Base-by-base conservation (phyloP, 768 basidiomycete genomes). In the Agrocybe pediades region DNA sequence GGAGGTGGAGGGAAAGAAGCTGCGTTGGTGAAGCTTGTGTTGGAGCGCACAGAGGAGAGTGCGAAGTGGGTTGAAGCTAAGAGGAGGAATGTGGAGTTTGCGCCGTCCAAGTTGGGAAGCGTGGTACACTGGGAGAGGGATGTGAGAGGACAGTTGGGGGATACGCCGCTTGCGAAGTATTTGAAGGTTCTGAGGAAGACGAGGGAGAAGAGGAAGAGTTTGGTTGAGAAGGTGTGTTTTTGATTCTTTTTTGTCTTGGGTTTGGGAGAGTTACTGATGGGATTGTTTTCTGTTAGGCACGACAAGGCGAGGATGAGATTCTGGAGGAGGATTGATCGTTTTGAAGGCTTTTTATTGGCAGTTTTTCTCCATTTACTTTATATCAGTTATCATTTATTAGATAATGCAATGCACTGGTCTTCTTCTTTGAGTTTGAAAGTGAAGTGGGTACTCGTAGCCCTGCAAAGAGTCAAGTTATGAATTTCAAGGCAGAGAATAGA, bases 31-130 rank as follows among this genome's bases (percentile, higher is more conserved):
- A 98, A 95, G 71, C 76, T 78, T 0, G 74, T 99, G 11, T 74
- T 96, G 46, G 96, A 98, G 65, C 85, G 92, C 17, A 71, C 96
- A 41, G 95, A 98, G 58, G 90, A 92, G 62, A 92, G 89, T 56
- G 78, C 80, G 13, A 79, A 74, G 54, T 98, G 88, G 92, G 77
- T 91, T 33, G 87, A 92, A 65, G 72, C 81, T 63, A 79, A 75
- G 64, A 76, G 97, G 52, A 83, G 82, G 52, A 76, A 73, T 19
- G 86, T 97, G 2, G 71, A 72, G 20, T 95, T 98, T 61, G 80
- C 84, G 3, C 96, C 97, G 1, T 84, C 82, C 2, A 83, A 83
- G 59, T 67, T 88, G 60, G 71, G 68, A 2, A 85, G 87, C 36
- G 89, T 98, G 3, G 79, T 84, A 49, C 69, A 74, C 54, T 96